Evolutionary conservation across 1,284 basidiomycete genomes (phyloP), one percentile per base, ranked within the genome.

Genomic region (Volvariella volvacea): DNA sequence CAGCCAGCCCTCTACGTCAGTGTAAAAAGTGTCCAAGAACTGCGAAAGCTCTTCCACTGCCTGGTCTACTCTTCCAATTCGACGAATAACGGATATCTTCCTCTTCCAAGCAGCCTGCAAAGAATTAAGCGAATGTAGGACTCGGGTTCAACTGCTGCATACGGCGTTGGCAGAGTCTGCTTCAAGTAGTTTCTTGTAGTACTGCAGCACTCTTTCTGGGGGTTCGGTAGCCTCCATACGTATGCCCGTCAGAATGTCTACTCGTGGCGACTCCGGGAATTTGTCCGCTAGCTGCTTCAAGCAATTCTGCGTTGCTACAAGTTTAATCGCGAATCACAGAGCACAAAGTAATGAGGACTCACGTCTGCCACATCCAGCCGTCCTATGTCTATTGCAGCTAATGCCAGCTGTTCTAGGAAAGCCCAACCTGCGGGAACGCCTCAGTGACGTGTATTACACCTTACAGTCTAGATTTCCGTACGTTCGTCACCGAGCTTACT

Each of bases 21-120:
- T 80, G 62, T 98, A 98, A 64, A 95, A 93, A 0, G 84, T 92
- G 58, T 98, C 95, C 30, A 98, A 77, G 58, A 92, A 88, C 25
- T 74, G 67, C 16, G 83, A 80, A 4, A 99, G 74, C 50, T 90
- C 80, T 8, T 83, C 73, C 1, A 93, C 82, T 0, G 88, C 82
- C 33, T 74, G 71, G 38, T 84, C 75, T 3, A 78, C 63, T 54
- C 76, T 76, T 40, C 82, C 80, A n/a, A 67, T 66, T 15, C 76
- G 69, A 40, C 78, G 64, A 2, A 82, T 66, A 31, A 93, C 76
- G 0, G 88, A 80, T 49, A 95, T 84, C 40, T 85, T 74, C 8
- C 94, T 79, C 59, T 95, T 92, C 77, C 89, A 90, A 15, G 84
- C 71, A 3, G 83, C 79, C 92, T 90, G 52, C 1, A 41, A 28